Conservation (phyloP, 495 filamentous ascomycete genomes). For the Cercophora scortea region DNA sequence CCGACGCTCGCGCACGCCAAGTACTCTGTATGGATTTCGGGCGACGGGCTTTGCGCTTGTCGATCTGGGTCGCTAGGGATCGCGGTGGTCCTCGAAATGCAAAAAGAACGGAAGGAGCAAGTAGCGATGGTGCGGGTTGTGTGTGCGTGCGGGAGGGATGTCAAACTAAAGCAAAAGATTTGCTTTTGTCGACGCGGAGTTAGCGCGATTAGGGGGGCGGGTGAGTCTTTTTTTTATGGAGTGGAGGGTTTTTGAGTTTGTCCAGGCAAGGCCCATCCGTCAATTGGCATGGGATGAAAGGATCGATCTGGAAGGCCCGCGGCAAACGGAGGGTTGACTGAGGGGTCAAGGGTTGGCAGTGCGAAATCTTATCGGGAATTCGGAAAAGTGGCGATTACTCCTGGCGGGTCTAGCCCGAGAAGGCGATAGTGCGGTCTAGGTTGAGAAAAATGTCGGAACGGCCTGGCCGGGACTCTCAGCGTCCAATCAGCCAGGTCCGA, state of each 20-base stretch:
- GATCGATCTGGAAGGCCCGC: too few species aligned
- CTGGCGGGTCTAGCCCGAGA: not conserved
- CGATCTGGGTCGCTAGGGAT: not conserved
- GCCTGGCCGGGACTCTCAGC: not conserved
- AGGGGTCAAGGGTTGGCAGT: too few species aligned
- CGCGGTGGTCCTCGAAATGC: not conserved
- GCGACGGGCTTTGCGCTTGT: conserved; percentile 1
- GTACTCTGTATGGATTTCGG: not conserved
- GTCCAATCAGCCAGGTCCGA: not conserved
- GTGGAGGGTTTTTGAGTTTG: not conserved
- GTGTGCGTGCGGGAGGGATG: not conserved
- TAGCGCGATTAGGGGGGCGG: not conserved
- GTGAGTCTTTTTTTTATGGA: conserved; percentile 6
- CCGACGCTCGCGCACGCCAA: too few species aligned
- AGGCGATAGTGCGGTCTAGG: not conserved
- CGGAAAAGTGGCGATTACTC: conserved; percentile 6
- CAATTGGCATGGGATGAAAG: not conserved
- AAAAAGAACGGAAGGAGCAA: not conserved
- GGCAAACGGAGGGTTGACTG: too few species aligned
- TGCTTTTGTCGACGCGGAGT: not conserved
- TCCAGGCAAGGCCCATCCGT: not conserved
- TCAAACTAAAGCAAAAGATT: conserved; percentile 1
- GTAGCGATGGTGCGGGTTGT: not conserved
- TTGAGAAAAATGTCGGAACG: conserved; percentile 7
- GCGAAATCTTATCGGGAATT: too few species aligned